Evolutionary conservation across 495 filamentous ascomycete species (phyloP), one percentile per base, ranked within the genome.

Genomic region (Penicillium silybi): DNA sequence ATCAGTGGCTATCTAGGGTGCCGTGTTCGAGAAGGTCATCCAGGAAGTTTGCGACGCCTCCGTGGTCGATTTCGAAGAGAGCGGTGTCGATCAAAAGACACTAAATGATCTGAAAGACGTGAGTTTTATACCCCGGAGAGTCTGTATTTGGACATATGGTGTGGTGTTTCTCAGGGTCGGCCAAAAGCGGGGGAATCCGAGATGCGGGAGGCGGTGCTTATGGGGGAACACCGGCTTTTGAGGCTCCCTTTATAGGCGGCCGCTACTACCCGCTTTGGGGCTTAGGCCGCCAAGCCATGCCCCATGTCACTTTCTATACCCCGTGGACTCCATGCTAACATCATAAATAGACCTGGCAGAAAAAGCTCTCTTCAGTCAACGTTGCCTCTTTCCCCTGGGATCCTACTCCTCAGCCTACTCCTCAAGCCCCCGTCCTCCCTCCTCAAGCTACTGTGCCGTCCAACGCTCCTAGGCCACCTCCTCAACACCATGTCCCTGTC

Each of bases 311-410:
- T 50, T 32, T 45, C 20, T 18, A 2, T 38, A 44, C 25, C n/a
- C 41, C 16, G 52, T 48, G 44, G 27, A 44, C 25, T n/a, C 41
- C 16, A 54, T 48, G 44, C 57, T 66, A 61, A 61, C 49, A 59
- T 62, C 49, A 62, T 52, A 43, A 23, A 54, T 63, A 98, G 93
- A 87, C 79, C 71, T 99, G 95, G 95, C 92, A 97, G 71, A 77
- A 80, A 50, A 95, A 91, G 71, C 82, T 97, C 18, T 86, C 92
- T 0, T 81, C 83, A 57, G 80, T 90, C 42, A 80, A 85, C 41
- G 81, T 96, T 54, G 95, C 92, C 46, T 75, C 82, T 35, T 97
- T 97, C 70, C 95, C 95, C 19, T 99, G 95, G 95, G 95, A 97
- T 62, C 93, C 93, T 50, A 61, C 81, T 46, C 74, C 68, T 13